phyloP scores from a whole-genome alignment of 2,329 filamentous ascomycete species.

The Camillea tinctor region DNA sequence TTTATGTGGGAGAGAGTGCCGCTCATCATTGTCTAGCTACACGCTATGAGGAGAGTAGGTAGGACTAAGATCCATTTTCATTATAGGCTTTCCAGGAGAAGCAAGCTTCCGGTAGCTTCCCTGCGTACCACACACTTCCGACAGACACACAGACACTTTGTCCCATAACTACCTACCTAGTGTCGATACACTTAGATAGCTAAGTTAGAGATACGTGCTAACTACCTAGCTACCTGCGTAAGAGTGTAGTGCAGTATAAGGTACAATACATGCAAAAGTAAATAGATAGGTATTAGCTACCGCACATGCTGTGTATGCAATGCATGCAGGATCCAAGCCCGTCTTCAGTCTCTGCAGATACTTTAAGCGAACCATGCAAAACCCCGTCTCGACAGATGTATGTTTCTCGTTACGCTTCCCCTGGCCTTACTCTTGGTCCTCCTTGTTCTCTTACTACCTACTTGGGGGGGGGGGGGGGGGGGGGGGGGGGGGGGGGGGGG shows the following conservation, averaged over 20 bases:
- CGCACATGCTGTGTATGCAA: not conserved
- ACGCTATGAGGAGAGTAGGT: not conserved
- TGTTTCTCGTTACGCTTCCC: too few relatives aligned
- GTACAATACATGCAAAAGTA: too few relatives aligned
- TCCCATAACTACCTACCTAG: too few relatives aligned
- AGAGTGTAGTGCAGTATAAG: too few relatives aligned
- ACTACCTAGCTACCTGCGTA: too few relatives aligned
- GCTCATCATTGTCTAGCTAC: not conserved
- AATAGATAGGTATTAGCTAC: not conserved
- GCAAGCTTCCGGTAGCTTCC: not conserved
- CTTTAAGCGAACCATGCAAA: not conserved
- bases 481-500: too few relatives aligned
- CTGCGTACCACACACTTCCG: too few relatives aligned
- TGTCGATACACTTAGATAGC: not conserved
- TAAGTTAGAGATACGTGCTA: not conserved
- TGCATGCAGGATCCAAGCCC: not conserved
- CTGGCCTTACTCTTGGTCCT: too few relatives aligned
- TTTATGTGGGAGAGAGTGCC: not conserved
- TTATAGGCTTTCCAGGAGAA: not conserved
- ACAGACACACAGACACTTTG: too few relatives aligned
- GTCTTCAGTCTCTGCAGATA: not conserved
- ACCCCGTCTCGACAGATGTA: too few relatives aligned
- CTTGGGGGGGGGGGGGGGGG: too few relatives aligned
- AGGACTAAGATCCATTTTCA: not conserved
- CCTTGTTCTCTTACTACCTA: too few relatives aligned